These are phyloP conservation scores for grape (Vitis vinifera) DNA, from an alignment of 164 flowering plant genomes.

Conservation along the genomic window DNA sequence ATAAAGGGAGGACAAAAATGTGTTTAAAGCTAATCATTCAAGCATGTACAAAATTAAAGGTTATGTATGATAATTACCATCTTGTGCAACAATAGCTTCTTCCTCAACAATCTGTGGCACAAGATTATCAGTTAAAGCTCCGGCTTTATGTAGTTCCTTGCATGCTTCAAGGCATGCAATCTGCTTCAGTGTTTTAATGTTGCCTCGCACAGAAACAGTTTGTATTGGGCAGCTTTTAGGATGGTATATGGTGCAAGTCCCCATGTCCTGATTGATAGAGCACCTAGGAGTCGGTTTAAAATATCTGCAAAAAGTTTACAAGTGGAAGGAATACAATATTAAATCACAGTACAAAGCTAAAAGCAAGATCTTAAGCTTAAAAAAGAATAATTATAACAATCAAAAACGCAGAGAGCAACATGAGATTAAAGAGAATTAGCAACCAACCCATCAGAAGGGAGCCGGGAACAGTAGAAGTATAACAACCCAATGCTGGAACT, in stretches of 20 bases:
- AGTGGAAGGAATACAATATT: neutral
- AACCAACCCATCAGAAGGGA: slow-evolving; percentile 86
- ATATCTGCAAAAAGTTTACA: slow-evolving; percentile 43
- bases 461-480: slow-evolving; percentile 76
- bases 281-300: slow-evolving; percentile 74
- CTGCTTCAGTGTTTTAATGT: slow-evolving; percentile 44
- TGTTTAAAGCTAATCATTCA: neutral
- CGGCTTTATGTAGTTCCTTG: slow-evolving; percentile 65
- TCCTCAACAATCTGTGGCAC: slow-evolving; percentile 62
- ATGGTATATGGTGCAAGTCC: slow-evolving; percentile 52
- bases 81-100: slow-evolving; percentile 29
- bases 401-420: neutral
- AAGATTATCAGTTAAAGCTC: slow-evolving; percentile 78
- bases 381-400: neutral
- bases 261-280: slow-evolving; percentile 36
- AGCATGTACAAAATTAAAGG: neutral
- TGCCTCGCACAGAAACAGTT: slow-evolving; percentile 43
- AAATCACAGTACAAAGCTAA: neutral
- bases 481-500: slow-evolving; percentile 60
- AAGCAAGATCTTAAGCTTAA: neutral
- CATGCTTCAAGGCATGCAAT: slow-evolving; percentile 83
- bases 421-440: neutral
- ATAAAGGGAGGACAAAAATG: neutral
- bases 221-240: slow-evolving; percentile 78
- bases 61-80: slow-evolving; percentile 39